These are phyloP conservation scores for Actinidia polygama DNA, from an alignment of 179 eudicot species.

Conservation along the genomic window DNA sequence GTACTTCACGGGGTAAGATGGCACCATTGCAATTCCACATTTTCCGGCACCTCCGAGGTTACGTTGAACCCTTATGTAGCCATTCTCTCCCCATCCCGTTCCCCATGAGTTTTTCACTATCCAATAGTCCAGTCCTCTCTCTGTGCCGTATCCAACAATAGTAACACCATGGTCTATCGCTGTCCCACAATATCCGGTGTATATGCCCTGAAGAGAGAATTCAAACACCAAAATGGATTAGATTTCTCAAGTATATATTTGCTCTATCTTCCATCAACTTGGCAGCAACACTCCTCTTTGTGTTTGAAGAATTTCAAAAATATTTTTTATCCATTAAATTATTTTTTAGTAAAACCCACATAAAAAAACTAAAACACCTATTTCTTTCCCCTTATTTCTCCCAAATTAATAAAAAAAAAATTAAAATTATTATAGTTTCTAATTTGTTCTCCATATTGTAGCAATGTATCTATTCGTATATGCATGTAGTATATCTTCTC, in stretches of 20 bases:
- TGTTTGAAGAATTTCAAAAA: background rate
- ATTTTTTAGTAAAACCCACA: no score
- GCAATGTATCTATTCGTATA: no score
- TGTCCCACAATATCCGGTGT: slow-evolving; percentile 60
- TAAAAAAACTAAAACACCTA: no score
- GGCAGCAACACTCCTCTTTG: background rate
- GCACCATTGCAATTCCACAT: slow-evolving; percentile 62
- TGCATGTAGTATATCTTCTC: no score
- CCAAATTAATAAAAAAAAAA: no score
- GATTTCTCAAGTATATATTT: no score
- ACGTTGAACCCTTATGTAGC: slow-evolving; percentile 61
- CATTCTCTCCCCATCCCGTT: slow-evolving; percentile 40
- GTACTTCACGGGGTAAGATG: slow-evolving; percentile 52
- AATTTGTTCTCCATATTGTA: no score
- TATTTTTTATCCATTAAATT: no score
- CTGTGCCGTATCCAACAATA: slow-evolving; percentile 63
- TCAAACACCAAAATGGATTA: background rate
- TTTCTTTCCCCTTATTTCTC: no score
- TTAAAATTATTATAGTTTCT: no score
- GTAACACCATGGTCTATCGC: slow-evolving; percentile 63
- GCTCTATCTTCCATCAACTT: background rate
- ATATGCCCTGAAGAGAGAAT: slow-evolving; percentile 48
- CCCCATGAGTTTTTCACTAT: slow-evolving; percentile 54
- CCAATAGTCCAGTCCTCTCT: slow-evolving; percentile 43
- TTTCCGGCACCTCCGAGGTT: slow-evolving; percentile 35